Conservation (phyloP, 202 grass and related monocot genomes). For the Setaria italica region DNA sequence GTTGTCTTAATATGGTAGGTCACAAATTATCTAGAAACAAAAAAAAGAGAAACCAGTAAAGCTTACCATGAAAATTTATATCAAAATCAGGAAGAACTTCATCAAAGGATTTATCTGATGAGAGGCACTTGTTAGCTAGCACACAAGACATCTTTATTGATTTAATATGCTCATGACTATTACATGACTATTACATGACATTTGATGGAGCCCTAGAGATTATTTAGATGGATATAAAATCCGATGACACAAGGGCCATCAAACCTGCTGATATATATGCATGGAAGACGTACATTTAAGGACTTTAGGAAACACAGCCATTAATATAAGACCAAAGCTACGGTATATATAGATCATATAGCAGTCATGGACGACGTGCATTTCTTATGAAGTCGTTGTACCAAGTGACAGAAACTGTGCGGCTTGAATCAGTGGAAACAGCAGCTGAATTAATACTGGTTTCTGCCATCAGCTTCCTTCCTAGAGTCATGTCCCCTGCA, state of each 20-base stretch:
- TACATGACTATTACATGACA: not conserved
- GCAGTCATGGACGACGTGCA: not conserved
- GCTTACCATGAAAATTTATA: too few relatives aligned
- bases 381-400: not conserved
- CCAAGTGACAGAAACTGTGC: not conserved
- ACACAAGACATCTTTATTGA: not conserved
- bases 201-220: not conserved
- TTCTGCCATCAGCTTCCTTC: not conserved
- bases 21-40: too few relatives aligned
- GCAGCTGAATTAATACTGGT: not conserved
- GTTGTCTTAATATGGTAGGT: too few relatives aligned
- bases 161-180: not conserved
- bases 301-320: too few relatives aligned
- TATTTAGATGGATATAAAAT: not conserved
- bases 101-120: not conserved
- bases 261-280: not conserved
- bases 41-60: too few relatives aligned
- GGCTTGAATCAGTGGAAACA: not conserved
- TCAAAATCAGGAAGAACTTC: not conserved
- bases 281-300: too few relatives aligned
- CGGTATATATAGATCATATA: not conserved
- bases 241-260: not conserved
- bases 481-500: not conserved
- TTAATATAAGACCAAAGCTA: not conserved
- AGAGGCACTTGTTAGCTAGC: not conserved